Percentiles rank a stretch among this genome's conserved stretches.
Evolutionary conservation across 2,329 filamentous ascomycete genomes (phyloP).

Genomic region (Calonectria crousiana): DNA sequence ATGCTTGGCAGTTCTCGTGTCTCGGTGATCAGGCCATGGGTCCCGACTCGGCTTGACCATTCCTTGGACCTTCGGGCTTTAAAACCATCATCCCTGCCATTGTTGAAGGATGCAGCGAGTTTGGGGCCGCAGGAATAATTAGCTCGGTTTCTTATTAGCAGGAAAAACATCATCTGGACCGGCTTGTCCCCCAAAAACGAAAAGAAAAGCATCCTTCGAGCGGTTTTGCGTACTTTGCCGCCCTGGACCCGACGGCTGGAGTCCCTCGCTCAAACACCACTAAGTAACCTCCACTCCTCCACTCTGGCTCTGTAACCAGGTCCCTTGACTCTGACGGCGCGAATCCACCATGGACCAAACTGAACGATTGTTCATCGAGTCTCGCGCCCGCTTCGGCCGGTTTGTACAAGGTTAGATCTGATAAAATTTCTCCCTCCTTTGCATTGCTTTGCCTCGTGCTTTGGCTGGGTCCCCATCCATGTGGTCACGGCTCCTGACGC

Average conservation of each 20-base stretch:
- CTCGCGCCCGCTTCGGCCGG: constrained; percentile 30
- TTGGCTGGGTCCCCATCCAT: constrained; percentile 20
- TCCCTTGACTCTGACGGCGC: constrained; percentile 24
- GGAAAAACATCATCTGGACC: neutral
- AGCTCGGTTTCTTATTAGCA: neutral
- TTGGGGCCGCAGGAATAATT: neutral
- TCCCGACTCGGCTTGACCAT: neutral
- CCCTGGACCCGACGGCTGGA: neutral
- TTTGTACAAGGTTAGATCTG: constrained; percentile 44
- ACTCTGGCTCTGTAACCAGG: constrained; percentile 34
- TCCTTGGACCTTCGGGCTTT: neutral
- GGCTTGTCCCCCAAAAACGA: neutral
- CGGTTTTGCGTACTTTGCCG: neutral
- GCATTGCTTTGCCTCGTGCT: neutral
- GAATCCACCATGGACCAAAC: constrained; percentile 40
- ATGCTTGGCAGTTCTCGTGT: neutral
- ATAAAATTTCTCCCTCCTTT: neutral
- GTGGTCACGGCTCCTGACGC: constrained; percentile 36
- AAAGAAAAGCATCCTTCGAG: neutral
- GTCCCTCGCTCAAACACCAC: constrained; percentile 11
- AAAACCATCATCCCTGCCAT: constrained; percentile 11
- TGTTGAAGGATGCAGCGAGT: neutral
- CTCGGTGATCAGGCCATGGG: neutral
- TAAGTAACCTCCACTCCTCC: constrained; percentile 28
- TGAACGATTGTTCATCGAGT: constrained; percentile 38